phyloP scores from a whole-genome alignment of 306 rosid genomes.

The Hippophae tibetana region DNA sequence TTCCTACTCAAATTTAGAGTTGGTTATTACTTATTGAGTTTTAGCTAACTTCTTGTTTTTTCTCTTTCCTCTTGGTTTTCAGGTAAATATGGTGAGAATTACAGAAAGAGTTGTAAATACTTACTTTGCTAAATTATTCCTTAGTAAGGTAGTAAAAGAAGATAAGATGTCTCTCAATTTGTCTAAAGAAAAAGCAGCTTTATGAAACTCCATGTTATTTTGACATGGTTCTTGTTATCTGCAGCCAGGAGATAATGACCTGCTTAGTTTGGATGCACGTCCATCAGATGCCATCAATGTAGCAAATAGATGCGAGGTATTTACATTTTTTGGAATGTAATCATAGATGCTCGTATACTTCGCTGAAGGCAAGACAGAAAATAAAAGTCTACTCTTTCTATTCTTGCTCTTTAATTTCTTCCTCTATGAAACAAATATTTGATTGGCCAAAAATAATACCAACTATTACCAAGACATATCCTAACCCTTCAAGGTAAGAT shows the following conservation, averaged over 20 bases:
- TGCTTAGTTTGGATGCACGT: conserved; percentile 74
- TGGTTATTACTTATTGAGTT: conserved; percentile 10
- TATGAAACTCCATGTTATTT: conserved; percentile 8
- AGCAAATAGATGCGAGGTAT: conserved; percentile 83
- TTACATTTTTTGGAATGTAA: conserved; percentile 9
- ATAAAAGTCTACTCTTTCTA: conserved; percentile 6
- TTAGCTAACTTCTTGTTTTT: conserved; percentile 6
- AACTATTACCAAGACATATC: not conserved
- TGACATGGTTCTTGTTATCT: conserved; percentile 28
- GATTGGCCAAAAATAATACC: not conserved
- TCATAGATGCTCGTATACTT: not conserved
- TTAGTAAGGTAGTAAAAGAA: conserved; percentile 55
- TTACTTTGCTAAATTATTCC: conserved; percentile 75
- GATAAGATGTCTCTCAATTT: conserved; percentile 10
- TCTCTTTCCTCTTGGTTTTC: conserved; percentile 19
- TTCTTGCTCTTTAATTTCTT: not conserved
- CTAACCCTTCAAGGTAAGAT: not conserved
- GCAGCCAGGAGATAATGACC: conserved; percentile 72
- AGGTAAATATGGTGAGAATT: conserved; percentile 80
- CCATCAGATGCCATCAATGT: conserved; percentile 94
- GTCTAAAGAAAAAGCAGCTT: conserved; percentile 2
- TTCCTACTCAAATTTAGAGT: conserved; percentile 4
- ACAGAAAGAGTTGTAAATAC: conserved; percentile 75
- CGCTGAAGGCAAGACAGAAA: too few species aligned
- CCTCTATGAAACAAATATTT: too few species aligned